Evolutionary conservation across 352 stramenopile genomes (phyloP).

Genomic region (Phytophthora fragariaefolia): DNA sequence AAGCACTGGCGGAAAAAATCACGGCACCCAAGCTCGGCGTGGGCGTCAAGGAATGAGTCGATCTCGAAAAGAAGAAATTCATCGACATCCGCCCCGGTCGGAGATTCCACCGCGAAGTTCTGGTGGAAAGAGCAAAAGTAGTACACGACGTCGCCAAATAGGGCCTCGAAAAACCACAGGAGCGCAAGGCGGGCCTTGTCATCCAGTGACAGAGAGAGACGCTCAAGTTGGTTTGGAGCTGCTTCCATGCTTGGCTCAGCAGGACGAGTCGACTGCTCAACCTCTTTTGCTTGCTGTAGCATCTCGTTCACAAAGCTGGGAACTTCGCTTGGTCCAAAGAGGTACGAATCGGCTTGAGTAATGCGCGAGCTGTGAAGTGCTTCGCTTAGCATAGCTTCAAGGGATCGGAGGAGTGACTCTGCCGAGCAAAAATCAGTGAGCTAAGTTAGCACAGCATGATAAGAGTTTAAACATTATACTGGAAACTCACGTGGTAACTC

Average conservation of each 20-base stretch:
- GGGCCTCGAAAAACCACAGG: constrained; percentile 61
- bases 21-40: constrained; percentile 74
- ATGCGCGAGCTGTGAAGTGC: constrained; percentile 49
- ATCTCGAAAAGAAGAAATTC: constrained; percentile 65
- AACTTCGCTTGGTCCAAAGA: constrained; percentile 45
- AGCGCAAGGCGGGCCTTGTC: constrained; percentile 50
- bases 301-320: constrained; percentile 45
- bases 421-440: constrained; percentile 6
- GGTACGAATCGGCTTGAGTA: constrained; percentile 50
- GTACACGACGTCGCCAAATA: constrained; percentile 69
- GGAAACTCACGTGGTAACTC: constrained; percentile 66
- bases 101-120: constrained; percentile 33
- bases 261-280: neutral
- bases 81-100: constrained; percentile 13
- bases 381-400: constrained; percentile 54
- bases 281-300: constrained; percentile 6
- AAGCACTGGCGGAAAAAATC: constrained; percentile 85
- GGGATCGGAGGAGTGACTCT: constrained; percentile 61
- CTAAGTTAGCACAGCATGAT: constrained; percentile 9
- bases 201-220: constrained; percentile 16
- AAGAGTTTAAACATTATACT: too few species aligned
- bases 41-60: constrained; percentile 65
- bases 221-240: neutral
- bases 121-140: constrained; percentile 70
- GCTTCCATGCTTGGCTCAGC: constrained; percentile 13